These are phyloP conservation scores for Rossbeevera mucosa DNA, from an alignment of 768 basidiomycete genomes.

Conservation along the genomic window DNA sequence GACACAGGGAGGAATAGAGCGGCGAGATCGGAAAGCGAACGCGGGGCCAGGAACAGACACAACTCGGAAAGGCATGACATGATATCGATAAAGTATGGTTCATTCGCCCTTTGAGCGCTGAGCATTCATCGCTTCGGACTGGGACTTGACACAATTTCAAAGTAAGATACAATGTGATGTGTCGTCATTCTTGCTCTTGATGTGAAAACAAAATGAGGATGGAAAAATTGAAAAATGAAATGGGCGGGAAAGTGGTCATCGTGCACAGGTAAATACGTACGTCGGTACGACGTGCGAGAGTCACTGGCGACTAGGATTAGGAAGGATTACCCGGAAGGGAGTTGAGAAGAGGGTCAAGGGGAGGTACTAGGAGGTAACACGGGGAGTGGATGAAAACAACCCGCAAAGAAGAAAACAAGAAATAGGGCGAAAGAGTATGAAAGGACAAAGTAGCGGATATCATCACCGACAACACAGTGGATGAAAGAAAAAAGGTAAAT, in stretches of 20 bases:
- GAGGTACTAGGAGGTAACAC: background rate
- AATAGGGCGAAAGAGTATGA: background rate
- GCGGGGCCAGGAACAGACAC: no score
- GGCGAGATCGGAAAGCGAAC: no score
- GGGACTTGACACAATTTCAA: background rate
- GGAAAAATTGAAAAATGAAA: no score
- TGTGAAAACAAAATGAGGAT: background rate
- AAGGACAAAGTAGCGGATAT: background rate
- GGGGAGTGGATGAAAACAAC: background rate
- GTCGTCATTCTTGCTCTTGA: background rate
- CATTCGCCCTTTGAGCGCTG: background rate
- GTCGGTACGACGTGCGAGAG: background rate
- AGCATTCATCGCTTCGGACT: background rate
- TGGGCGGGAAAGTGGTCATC: background rate
- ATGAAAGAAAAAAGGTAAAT: background rate
- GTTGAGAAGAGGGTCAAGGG: background rate
- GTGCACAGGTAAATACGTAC: background rate
- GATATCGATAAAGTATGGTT: background rate
- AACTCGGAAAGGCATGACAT: no score
- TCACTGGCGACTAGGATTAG: background rate
- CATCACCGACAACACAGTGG: background rate
- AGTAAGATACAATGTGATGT: background rate
- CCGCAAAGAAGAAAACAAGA: background rate
- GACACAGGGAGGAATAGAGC: no score
- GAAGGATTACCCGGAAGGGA: background rate